Evolutionary conservation across 2,329 filamentous ascomycete genomes (phyloP).

Genomic region (Clonostachys sp.): DNA sequence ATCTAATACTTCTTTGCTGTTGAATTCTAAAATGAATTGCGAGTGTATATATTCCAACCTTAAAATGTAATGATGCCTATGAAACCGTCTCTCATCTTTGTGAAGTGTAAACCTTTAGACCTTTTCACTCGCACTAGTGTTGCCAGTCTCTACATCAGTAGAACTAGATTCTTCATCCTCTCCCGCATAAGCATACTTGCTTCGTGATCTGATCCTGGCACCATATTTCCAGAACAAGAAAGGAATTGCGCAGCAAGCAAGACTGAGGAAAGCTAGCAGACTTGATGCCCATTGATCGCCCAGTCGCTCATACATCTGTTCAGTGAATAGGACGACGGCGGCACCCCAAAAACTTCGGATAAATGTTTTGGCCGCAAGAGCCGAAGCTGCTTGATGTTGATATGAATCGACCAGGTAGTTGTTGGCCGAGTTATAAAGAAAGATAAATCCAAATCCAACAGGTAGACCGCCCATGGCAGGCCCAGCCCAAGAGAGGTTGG

Average conservation of each 20-base stretch:
- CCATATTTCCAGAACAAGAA: slow-evolving; percentile 80
- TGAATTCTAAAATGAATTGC: too few species aligned
- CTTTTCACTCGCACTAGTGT: slow-evolving; percentile 2
- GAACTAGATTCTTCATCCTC: slow-evolving; percentile 34
- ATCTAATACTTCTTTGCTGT: too few species aligned
- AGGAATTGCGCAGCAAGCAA: slow-evolving; percentile 78
- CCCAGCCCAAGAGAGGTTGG: slow-evolving; percentile 62
- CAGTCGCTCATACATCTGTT: slow-evolving; percentile 72
- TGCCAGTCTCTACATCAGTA: slow-evolving; percentile 28
- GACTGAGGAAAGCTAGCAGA: slow-evolving; percentile 66
- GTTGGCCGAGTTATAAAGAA: slow-evolving; percentile 75
- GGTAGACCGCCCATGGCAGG: slow-evolving; percentile 67
- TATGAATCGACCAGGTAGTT: slow-evolving; percentile 66
- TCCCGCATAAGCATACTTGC: slow-evolving; percentile 67
- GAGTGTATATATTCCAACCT: too few species aligned
- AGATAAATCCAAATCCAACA: slow-evolving; percentile 78
- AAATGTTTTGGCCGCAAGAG: slow-evolving; percentile 77
- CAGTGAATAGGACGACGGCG: slow-evolving; percentile 70
- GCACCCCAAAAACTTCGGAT: slow-evolving; percentile 79
- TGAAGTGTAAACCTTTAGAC: too few species aligned
- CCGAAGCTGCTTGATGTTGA: slow-evolving; percentile 72
- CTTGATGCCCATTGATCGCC: slow-evolving; percentile 73
- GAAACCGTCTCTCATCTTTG: too few species aligned
- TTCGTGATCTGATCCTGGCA: slow-evolving; percentile 61
- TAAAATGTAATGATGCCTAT: too few species aligned